A percentile compares a stretch with the other conserved stretches of the same genome.
Evolutionary conservation across 306 rosid genomes (phyloP).

Genomic region (Cucumis cinereus): DNA sequence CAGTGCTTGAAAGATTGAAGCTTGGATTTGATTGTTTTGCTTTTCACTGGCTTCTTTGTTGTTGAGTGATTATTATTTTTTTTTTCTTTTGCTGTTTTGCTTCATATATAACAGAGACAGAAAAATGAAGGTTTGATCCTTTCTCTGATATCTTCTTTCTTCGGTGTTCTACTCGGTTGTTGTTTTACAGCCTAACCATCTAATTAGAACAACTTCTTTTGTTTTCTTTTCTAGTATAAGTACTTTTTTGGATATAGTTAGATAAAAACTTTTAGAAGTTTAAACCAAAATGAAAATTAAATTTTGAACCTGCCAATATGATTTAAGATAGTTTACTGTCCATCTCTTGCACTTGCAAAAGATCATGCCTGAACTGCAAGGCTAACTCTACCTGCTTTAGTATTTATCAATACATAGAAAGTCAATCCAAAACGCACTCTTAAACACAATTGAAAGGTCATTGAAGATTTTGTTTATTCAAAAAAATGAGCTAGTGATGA

Average conservation of each 20-base stretch:
- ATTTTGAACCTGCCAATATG: background rate
- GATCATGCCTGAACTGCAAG: background rate
- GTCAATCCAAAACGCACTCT: too few species aligned
- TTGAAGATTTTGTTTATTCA: background rate
- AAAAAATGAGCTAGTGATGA: background rate
- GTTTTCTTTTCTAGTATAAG: too few species aligned
- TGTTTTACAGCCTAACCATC: background rate
- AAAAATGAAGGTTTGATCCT: constrained; percentile 48
- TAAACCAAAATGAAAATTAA: background rate
- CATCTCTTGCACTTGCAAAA: background rate
- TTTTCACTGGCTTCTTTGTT: constrained; percentile 1
- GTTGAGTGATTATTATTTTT: background rate
- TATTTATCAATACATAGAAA: too few species aligned
- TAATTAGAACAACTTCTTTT: background rate
- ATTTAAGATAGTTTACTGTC: background rate
- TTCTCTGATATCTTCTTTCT: background rate
- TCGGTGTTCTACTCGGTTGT: background rate
- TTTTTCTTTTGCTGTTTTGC: background rate
- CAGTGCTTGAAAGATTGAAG: background rate
- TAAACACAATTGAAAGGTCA: background rate
- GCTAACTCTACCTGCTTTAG: background rate
- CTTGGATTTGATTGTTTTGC: constrained; percentile 10
- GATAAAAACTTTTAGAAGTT: background rate
- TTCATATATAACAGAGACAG: background rate
- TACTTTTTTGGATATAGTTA: background rate